Percentiles rank a stretch among this genome's conserved stretches.
Conservation (phyloP, 805 yeast genomes). For the Yamadazyma insecticola region DNA sequence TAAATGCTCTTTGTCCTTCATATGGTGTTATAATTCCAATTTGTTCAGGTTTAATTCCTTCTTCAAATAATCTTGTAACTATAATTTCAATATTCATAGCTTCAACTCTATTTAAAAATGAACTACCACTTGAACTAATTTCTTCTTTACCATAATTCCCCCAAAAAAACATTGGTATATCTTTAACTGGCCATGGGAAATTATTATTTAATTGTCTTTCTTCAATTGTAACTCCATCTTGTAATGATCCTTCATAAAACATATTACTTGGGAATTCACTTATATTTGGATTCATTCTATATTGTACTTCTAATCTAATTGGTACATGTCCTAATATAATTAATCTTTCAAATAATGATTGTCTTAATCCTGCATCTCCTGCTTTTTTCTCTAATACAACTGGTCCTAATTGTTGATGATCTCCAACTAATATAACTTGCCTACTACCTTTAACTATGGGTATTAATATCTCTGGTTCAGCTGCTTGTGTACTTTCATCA, state of each 20-base stretch:
- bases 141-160: constrained; percentile 86
- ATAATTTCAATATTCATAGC: constrained; percentile 84
- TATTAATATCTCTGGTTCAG: constrained; percentile 87
- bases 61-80: constrained; percentile 65
- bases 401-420: constrained; percentile 94
- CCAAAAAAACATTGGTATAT: constrained; percentile 96
- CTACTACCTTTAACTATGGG: constrained; percentile 88
- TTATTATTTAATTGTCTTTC: constrained; percentile 54
- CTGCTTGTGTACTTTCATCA: constrained; percentile 92
- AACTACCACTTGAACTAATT: constrained; percentile 73
- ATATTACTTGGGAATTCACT: constrained; percentile 86
- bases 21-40: constrained; percentile 94
- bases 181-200: constrained; percentile 90
- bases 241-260: constrained; percentile 90
- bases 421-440: constrained; percentile 89
- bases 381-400: constrained; percentile 78
- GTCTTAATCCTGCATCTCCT: constrained; percentile 80
- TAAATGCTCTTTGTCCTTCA: constrained; percentile 86
- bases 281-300: constrained; percentile 88
- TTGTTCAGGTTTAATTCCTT: constrained; percentile 73
- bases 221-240: constrained; percentile 82
- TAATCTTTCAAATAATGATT: constrained; percentile 83
- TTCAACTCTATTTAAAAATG: constrained; percentile 80
- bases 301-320: constrained; percentile 83
- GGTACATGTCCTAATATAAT: constrained; percentile 81